phyloP scores from a whole-genome alignment of 2,329 filamentous ascomycete genomes.

The Alternaria panax region DNA sequence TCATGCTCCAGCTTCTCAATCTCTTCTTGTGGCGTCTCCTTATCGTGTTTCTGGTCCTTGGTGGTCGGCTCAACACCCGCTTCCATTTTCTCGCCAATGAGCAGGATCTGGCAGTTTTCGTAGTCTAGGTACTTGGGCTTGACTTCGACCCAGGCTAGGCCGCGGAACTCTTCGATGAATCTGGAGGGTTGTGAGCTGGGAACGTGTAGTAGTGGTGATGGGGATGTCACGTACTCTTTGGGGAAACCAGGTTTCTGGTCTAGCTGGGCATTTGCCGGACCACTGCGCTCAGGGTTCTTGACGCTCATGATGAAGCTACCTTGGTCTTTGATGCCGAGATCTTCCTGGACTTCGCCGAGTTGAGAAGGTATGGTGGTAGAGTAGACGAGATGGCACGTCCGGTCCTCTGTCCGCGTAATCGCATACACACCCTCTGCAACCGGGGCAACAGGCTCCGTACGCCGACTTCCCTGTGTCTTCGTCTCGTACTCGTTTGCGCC shows the following conservation, averaged over 20 bases:
- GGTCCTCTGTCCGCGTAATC: constrained; percentile 71
- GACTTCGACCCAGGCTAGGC: constrained; percentile 76
- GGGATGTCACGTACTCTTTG: constrained; percentile 62
- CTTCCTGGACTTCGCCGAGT: constrained; percentile 74
- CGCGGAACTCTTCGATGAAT: constrained; percentile 74
- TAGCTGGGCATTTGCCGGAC: constrained; percentile 69
- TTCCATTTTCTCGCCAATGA: constrained; percentile 73
- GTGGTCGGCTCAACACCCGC: constrained; percentile 65
- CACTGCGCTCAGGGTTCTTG: constrained; percentile 77
- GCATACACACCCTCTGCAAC: constrained; percentile 88
- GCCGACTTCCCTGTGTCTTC: constrained; percentile 74
- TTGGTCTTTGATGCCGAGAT: constrained; percentile 73
- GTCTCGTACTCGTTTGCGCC: constrained; percentile 73
- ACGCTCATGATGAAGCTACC: constrained; percentile 81
- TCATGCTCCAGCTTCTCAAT: constrained; percentile 78
- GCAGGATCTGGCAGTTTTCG: constrained; percentile 75
- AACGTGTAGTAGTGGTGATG: no score
- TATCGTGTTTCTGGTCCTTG: constrained; percentile 63
- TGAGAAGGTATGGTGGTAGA: constrained; percentile 76
- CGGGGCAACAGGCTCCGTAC: constrained; percentile 73
- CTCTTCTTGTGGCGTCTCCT: constrained; percentile 72
- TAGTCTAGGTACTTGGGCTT: constrained; percentile 78
- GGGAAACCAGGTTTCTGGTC: constrained; percentile 73
- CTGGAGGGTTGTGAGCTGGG: no score
- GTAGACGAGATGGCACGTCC: constrained; percentile 80